These are phyloP conservation scores for Rhizophagus clarus DNA, from an alignment of 192 early-diverging fungal species.

Conservation along the genomic window DNA sequence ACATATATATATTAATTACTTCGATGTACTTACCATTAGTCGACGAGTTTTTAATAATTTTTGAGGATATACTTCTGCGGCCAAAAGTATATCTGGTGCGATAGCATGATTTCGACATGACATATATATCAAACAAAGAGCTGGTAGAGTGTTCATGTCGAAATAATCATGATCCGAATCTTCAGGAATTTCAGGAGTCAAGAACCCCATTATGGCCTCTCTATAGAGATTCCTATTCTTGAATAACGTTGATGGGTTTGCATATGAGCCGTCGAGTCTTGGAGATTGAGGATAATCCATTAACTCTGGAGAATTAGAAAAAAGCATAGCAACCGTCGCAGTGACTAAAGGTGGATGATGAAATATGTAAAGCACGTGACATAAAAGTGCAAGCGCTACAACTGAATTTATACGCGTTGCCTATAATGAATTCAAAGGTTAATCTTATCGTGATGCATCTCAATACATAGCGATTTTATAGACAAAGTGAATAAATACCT, in stretches of 20 bases:
- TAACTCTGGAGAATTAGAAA: constrained; percentile 30
- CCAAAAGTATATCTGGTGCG: constrained; percentile 39
- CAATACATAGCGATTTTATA: not conserved
- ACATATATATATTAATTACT: not conserved
- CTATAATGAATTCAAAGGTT: constrained; percentile 28
- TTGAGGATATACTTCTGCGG: constrained; percentile 45
- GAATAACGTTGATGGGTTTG: not conserved
- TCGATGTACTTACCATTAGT: constrained; percentile 32
- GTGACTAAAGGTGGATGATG: constrained; percentile 42
- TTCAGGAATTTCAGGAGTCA: constrained; percentile 18
- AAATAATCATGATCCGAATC: constrained; percentile 8
- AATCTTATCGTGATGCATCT: not conserved
- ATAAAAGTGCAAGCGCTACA: constrained; percentile 40
- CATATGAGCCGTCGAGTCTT: not conserved
- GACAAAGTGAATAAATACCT: not conserved
- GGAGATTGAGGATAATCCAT: constrained; percentile 12
- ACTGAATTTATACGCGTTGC: constrained; percentile 31
- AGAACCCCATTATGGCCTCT: constrained; percentile 37
- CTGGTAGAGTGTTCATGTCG: constrained; percentile 40
- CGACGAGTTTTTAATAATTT: constrained; percentile 39
- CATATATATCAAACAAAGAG: constrained; percentile 41
- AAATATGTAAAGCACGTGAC: constrained; percentile 46
- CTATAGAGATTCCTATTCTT: constrained; percentile 40
- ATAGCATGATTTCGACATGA: constrained; percentile 40
- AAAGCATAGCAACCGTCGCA: constrained; percentile 38